Evolutionary conservation across 2,329 filamentous ascomycete species (phyloP), one percentile per base, ranked within the genome.

Genomic region (Ciborinia camelliae): DNA sequence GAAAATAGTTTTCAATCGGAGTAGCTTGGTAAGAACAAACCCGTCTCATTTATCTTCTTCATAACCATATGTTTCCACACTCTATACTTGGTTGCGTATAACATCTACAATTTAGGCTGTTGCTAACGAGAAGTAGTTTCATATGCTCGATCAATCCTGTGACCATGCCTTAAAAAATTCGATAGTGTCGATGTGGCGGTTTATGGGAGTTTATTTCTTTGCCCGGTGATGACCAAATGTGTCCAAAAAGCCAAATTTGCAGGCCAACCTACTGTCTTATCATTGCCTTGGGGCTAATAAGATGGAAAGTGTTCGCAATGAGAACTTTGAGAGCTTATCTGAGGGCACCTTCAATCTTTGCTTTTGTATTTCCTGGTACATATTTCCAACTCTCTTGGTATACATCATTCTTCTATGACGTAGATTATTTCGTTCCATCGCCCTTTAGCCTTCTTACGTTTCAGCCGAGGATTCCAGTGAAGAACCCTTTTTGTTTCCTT

Each of bases 271-370:
- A 67, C 72, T 65, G 55, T 51, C 59, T 58, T 61, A 57, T 66
- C 53, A 30, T 69, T 60, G 66, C 67, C 65, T 63, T 53, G 65
- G 55, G 47, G 53, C 63, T 57, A 58, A 65, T 60, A 57, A 59
- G 68, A 59, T 58, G 65, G 72, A 58, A 70, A 74, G 74, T 68
- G 75, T 76, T 76, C 63, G 71, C 73, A 61, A 74, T 76, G 75
- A 76, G 71, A 75, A 76, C 75, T 73, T 43, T 75, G 75, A 76
- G 75, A 76, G 75, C 75, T 76, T 66, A 76, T 76, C 75, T 76
- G 75, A 76, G 75, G 75, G 74, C 69, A 69, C 58, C 51, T 67
- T 67, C 52, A 54, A 48, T 57, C 12, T 63, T 61, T 39, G 3
- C 18, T 63, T 51, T 51, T 14, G 5, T 30, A 14, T 47, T 63